phyloP scores from a whole-genome alignment of 768 basidiomycete genomes.

The Pleurotus pulmonarius region DNA sequence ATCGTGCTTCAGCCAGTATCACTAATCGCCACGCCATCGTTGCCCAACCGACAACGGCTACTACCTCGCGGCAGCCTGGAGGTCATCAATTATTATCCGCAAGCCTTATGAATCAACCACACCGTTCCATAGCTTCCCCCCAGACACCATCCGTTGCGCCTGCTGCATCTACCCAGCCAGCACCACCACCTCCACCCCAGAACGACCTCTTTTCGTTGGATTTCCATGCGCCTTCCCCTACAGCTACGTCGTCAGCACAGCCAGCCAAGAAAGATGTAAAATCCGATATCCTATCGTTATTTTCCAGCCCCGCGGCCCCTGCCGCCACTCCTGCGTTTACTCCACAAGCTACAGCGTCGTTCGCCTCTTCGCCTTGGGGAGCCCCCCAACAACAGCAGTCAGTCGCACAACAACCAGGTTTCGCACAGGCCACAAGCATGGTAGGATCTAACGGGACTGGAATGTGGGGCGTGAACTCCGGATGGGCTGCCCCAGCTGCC shows the following conservation, averaged over 20 bases:
- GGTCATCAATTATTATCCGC: slow-evolving; percentile 52
- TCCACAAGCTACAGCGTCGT: slow-evolving; percentile 28
- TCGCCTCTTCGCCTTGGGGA: slow-evolving; percentile 26
- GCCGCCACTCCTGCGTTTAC: slow-evolving; percentile 27
- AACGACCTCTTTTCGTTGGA: slow-evolving; percentile 84
- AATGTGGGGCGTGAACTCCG: slow-evolving; percentile 65
- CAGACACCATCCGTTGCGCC: slow-evolving; percentile 22
- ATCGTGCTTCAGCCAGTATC: slow-evolving; percentile 10
- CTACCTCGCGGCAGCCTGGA: slow-evolving; percentile 37
- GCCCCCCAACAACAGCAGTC: slow-evolving; percentile 21
- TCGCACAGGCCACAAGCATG: slow-evolving; percentile 42
- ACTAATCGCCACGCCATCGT: neutral
- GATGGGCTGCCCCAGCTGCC: slow-evolving; percentile 46
- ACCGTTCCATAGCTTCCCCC: slow-evolving; percentile 13
- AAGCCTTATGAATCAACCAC: slow-evolving; percentile 17
- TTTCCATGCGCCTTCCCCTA: slow-evolving; percentile 62
- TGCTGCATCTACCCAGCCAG: slow-evolving; percentile 23
- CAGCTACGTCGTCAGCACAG: slow-evolving; percentile 22
- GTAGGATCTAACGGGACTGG: slow-evolving; percentile 50
- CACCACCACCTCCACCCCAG: slow-evolving; percentile 28
- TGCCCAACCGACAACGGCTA: slow-evolving; percentile 16
- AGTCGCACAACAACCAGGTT: slow-evolving; percentile 14
- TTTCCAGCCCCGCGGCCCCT: slow-evolving; percentile 45
- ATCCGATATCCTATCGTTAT: slow-evolving; percentile 82
- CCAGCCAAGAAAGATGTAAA: slow-evolving; percentile 66